These are phyloP conservation scores for Sporothrix euskadiensis DNA, from an alignment of 2,329 filamentous ascomycete species.

Conservation along the genomic window DNA sequence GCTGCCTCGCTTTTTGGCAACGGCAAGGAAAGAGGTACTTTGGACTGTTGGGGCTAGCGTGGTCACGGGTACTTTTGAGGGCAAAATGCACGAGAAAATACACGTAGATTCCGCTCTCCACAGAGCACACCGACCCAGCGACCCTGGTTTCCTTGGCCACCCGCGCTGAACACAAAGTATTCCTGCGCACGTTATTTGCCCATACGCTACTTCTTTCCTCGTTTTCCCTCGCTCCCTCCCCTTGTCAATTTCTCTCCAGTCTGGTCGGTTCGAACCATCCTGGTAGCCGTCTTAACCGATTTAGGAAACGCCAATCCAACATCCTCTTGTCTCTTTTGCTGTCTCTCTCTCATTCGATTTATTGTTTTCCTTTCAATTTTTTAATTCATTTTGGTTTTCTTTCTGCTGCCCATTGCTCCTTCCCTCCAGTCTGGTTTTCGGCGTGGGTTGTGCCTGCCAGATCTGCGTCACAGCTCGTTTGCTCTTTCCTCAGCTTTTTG, in stretches of 20 bases:
- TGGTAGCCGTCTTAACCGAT: conserved; percentile 37
- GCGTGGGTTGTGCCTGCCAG: conserved; percentile 10
- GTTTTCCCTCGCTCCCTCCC: conserved; percentile 19
- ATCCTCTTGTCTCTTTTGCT: conserved; percentile 11
- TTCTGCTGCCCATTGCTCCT: background rate
- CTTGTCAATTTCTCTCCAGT: conserved; percentile 21
- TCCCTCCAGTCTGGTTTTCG: conserved; percentile 2
- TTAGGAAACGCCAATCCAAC: conserved; percentile 32
- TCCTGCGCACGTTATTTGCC: conserved; percentile 9
- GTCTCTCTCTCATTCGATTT: background rate
- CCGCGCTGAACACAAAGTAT: conserved; percentile 12
- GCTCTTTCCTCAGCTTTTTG: conserved; percentile 9
- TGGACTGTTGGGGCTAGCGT: background rate
- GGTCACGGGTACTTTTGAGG: conserved; percentile 1
- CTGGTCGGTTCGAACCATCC: conserved; percentile 2
- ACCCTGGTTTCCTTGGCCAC: conserved; percentile 18
- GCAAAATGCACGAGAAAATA: background rate
- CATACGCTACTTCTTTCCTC: conserved; percentile 10
- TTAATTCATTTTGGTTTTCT: background rate
- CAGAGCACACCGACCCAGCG: background rate
- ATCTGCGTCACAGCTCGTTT: background rate
- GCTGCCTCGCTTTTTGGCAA: background rate
- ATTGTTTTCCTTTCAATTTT: background rate
- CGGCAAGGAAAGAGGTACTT: background rate
- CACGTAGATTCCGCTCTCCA: background rate